A percentile compares a stretch with the other conserved stretches of the same genome.
Conservation (phyloP, 202 grass and related monocot species). For the Schoenoplectus tabernaemontani region DNA sequence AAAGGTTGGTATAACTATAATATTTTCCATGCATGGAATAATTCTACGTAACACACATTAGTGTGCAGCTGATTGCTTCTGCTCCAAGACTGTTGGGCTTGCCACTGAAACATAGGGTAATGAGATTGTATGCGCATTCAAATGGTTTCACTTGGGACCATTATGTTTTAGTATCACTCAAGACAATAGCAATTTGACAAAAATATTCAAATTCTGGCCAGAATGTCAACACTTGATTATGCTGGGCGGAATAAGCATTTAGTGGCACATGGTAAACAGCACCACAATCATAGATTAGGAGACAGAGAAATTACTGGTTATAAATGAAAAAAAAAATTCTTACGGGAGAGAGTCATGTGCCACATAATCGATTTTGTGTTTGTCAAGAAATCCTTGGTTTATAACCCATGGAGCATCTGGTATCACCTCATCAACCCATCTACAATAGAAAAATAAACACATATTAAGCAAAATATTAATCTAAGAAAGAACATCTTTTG, state of each 20-base stretch:
- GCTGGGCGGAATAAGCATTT: background rate
- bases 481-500: background rate
- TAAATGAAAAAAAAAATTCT: constrained; percentile 22
- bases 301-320: background rate
- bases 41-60: background rate
- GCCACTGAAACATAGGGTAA: background rate
- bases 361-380: constrained; percentile 94
- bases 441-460: constrained; percentile 27
- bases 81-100: background rate
- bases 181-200: background rate
- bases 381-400: constrained; percentile 75
- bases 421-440: constrained; percentile 99
- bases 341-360: constrained; percentile 99
- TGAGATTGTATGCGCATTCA: background rate
- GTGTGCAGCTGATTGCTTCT: background rate
- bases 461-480: constrained; percentile 17
- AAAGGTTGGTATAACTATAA: background rate
- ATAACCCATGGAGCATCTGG: constrained; percentile 98
- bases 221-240: background rate
- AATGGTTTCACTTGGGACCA: background rate
- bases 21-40: background rate
- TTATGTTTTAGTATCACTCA: background rate
- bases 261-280: background rate
- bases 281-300: background rate
- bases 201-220: background rate